These are phyloP conservation scores for Tuber aestivum DNA, from an alignment of 495 filamentous ascomycete species.

Conservation along the genomic window DNA sequence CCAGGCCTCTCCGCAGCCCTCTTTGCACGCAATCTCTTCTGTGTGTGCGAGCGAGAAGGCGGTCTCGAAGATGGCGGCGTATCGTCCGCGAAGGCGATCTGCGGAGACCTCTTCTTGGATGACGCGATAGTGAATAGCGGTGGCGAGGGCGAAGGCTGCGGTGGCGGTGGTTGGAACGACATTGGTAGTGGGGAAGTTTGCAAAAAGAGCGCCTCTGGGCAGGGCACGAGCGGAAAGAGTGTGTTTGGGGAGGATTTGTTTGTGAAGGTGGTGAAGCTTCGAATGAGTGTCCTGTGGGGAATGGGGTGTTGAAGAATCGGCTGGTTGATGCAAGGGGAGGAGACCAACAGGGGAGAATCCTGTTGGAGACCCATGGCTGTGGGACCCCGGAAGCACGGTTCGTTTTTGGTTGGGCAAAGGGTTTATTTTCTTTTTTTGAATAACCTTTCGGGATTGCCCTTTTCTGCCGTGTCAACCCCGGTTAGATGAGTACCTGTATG, in stretches of 20 bases:
- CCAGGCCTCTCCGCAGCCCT: slow-evolving; percentile 27
- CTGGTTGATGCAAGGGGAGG: slow-evolving; percentile 9
- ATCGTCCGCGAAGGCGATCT: slow-evolving; percentile 33
- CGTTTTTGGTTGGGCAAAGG: slow-evolving; percentile 7
- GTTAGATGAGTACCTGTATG: background rate
- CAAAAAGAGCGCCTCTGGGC: slow-evolving; percentile 30
- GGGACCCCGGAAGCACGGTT: slow-evolving; percentile 2
- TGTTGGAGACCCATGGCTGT: slow-evolving; percentile 19
- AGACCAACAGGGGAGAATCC: slow-evolving; percentile 13
- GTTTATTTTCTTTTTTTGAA: slow-evolving; percentile 16
- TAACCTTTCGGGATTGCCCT: background rate
- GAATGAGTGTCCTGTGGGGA: slow-evolving; percentile 6
- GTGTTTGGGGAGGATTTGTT: slow-evolving; percentile 16
- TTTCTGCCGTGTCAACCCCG: slow-evolving; percentile 4
- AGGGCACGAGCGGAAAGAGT: slow-evolving; percentile 24
- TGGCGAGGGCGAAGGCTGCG: slow-evolving; percentile 20
- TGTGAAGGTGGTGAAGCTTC: background rate
- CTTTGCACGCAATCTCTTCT: slow-evolving; percentile 33
- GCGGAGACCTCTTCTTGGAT: slow-evolving; percentile 29
- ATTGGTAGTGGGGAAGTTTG: slow-evolving; percentile 7
- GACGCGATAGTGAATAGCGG: slow-evolving; percentile 4
- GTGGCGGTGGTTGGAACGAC: slow-evolving; percentile 9
- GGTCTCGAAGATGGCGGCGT: slow-evolving; percentile 37
- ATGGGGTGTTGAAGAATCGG: slow-evolving; percentile 27
- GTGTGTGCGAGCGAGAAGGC: slow-evolving; percentile 34